These are phyloP conservation scores for Pseudocercospora crystallina DNA, from an alignment of 2,329 filamentous ascomycete genomes.

Conservation along the genomic window DNA sequence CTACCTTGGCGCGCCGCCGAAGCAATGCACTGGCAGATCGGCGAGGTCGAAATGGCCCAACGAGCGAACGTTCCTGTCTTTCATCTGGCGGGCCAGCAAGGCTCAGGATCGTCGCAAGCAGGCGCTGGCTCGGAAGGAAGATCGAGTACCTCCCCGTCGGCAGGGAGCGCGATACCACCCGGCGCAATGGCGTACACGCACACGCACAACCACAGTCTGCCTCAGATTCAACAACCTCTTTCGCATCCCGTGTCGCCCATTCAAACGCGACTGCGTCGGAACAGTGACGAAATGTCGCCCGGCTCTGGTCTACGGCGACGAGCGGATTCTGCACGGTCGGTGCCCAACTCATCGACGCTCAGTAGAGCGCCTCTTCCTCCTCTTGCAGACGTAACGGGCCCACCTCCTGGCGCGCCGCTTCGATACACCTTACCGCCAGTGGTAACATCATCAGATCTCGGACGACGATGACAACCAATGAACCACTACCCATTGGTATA, in stretches of 20 bases:
- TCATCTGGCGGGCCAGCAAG: slow-evolving; percentile 46
- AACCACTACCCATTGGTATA: background rate
- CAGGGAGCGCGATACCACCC: slow-evolving; percentile 9
- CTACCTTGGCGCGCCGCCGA: slow-evolving; percentile 95
- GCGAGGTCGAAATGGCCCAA: slow-evolving; percentile 88
- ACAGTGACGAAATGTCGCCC: slow-evolving; percentile 28
- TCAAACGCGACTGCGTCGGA: slow-evolving; percentile 28
- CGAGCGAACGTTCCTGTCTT: slow-evolving; percentile 89
- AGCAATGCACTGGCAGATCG: slow-evolving; percentile 97
- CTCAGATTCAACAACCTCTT: slow-evolving; percentile 30
- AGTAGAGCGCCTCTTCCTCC: slow-evolving; percentile 28
- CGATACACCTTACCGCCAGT: slow-evolving; percentile 34
- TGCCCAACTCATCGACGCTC: slow-evolving; percentile 20
- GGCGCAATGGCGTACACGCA: slow-evolving; percentile 26
- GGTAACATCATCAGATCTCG: slow-evolving; percentile 27
- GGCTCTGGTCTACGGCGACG: slow-evolving; percentile 25
- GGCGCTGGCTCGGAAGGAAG: slow-evolving; percentile 22
- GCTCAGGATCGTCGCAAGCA: slow-evolving; percentile 19
- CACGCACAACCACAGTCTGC: slow-evolving; percentile 36
- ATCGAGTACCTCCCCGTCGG: slow-evolving; percentile 31
- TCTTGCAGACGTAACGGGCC: slow-evolving; percentile 28
- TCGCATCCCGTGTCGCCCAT: slow-evolving; percentile 30
- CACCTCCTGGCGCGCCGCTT: slow-evolving; percentile 15
- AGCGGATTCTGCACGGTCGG: slow-evolving; percentile 35
- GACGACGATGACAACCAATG: slow-evolving; percentile 13